Evolutionary conservation across 2,329 filamentous ascomycete species (phyloP).

Genomic region (Golovinomyces cichoracearum): DNA sequence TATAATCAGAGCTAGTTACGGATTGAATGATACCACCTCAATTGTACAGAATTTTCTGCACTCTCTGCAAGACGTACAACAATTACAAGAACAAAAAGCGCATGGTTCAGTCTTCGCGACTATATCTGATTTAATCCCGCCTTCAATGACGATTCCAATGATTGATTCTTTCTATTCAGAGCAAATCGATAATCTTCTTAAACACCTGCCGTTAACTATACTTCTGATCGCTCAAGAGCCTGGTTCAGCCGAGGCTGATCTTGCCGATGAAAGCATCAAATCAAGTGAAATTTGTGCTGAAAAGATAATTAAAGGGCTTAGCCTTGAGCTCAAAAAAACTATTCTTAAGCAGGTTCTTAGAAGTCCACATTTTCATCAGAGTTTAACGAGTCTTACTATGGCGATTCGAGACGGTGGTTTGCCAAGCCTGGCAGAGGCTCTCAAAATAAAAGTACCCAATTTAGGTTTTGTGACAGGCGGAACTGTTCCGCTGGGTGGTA

Average conservation of each 20-base stretch:
- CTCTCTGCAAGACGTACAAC: slow-evolving; percentile 47
- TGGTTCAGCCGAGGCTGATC: background rate
- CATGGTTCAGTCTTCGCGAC: background rate
- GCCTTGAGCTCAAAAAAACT: slow-evolving; percentile 48
- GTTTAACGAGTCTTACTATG: slow-evolving; percentile 57
- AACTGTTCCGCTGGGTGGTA: slow-evolving; percentile 63
- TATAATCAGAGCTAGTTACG: slow-evolving; percentile 27
- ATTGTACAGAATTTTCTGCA: slow-evolving; percentile 73
- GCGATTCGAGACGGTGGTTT: slow-evolving; percentile 75
- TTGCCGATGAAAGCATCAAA: slow-evolving; percentile 20
- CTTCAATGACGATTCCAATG: slow-evolving; percentile 51
- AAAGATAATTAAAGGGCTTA: slow-evolving; percentile 49
- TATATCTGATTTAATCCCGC: slow-evolving; percentile 60
- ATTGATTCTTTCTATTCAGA: slow-evolving; percentile 31
- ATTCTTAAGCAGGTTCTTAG: slow-evolving; percentile 60
- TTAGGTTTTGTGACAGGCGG: slow-evolving; percentile 58
- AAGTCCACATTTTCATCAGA: slow-evolving; percentile 78
- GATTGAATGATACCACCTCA: slow-evolving; percentile 39
- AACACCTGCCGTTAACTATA: slow-evolving; percentile 51
- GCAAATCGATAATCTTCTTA: slow-evolving; percentile 49
- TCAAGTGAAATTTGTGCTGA: slow-evolving; percentile 41
- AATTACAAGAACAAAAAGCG: slow-evolving; percentile 14
- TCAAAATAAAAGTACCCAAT: slow-evolving; percentile 57
- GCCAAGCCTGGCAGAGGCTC: slow-evolving; percentile 66
- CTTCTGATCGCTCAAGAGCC: slow-evolving; percentile 43